phyloP scores from a whole-genome alignment of 768 basidiomycete species.

The Boletus huronensis region DNA sequence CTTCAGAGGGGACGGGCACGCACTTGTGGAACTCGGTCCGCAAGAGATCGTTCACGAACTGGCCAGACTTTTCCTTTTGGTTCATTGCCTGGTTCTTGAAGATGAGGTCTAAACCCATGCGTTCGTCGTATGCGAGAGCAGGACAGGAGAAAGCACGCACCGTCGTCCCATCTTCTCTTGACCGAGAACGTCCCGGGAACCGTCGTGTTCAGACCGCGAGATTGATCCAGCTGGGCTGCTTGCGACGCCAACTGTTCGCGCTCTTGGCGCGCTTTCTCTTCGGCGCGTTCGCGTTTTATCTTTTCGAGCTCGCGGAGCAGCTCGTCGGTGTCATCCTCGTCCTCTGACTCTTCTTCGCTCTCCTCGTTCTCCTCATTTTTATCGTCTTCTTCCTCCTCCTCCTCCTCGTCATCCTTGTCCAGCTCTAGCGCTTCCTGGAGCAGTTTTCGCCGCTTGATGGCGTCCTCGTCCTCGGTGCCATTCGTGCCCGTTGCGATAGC shows the following conservation, averaged over 20 bases:
- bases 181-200: conserved; percentile 84
- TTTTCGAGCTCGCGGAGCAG: conserved; percentile 96
- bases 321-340: conserved; percentile 73
- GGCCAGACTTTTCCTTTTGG: conserved; percentile 57
- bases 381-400: conserved; percentile 52
- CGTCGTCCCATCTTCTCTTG: conserved; percentile 94
- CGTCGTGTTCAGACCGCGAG: conserved; percentile 69
- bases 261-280: conserved; percentile 84
- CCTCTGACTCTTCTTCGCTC: conserved; percentile 58
- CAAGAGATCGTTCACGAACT: conserved; percentile 94
- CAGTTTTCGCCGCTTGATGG: conserved; percentile 81
- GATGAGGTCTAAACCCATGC: conserved; percentile 66
- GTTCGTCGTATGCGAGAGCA: background rate
- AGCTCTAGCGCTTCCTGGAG: conserved; percentile 82
- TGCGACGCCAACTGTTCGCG: conserved; percentile 62
- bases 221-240: conserved; percentile 70
- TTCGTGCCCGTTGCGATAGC: conserved; percentile 28
- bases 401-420: conserved; percentile 85
- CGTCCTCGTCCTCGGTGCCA: conserved; percentile 55
- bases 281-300: conserved; percentile 94
- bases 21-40: conserved; percentile 93
- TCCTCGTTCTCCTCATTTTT: conserved; percentile 35
- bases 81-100: conserved; percentile 97
- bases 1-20: conserved; percentile 29
- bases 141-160: conserved; percentile 41